Percentiles rank a stretch among this genome's conserved stretches.
Evolutionary conservation across 2,329 filamentous ascomycete genomes (phyloP).

Genomic region (Alternaria sp.): DNA sequence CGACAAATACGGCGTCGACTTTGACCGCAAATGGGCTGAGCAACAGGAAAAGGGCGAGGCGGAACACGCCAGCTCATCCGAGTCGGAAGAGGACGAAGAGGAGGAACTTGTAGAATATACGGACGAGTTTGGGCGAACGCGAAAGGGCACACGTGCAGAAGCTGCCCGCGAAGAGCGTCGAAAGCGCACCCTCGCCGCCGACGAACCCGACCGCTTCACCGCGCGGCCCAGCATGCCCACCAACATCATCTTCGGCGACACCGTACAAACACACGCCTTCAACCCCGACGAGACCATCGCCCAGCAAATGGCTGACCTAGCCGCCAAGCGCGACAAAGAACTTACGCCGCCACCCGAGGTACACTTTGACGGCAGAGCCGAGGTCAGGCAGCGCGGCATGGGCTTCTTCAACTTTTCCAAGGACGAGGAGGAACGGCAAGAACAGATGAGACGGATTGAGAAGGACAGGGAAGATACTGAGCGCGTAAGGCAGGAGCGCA

Average conservation of each 20-base stretch:
- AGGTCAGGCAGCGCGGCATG: slow-evolving; percentile 85
- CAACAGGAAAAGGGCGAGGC: slow-evolving; percentile 55
- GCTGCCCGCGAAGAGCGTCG: slow-evolving; percentile 68
- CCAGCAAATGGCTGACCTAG: slow-evolving; percentile 78
- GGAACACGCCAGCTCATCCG: slow-evolving; percentile 49
- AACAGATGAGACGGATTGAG: slow-evolving; percentile 78
- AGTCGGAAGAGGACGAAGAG: slow-evolving; percentile 45
- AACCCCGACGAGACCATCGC: slow-evolving; percentile 69
- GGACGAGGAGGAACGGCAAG: slow-evolving; percentile 69
- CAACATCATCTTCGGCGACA: slow-evolving; percentile 82
- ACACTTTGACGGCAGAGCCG: slow-evolving; percentile 85
- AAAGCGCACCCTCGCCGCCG: slow-evolving; percentile 60
- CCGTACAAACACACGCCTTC: slow-evolving; percentile 84
- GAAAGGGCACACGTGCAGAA: slow-evolving; percentile 74
- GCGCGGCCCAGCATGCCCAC: slow-evolving; percentile 70
- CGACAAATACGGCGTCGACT: slow-evolving; percentile 78
- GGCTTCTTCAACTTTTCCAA: slow-evolving; percentile 90
- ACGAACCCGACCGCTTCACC: slow-evolving; percentile 71
- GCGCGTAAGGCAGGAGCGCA: slow-evolving; percentile 56
- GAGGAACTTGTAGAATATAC: slow-evolving; percentile 80
- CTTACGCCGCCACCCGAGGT: slow-evolving; percentile 78
- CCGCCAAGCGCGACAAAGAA: slow-evolving; percentile 77
- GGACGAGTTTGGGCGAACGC: slow-evolving; percentile 89
- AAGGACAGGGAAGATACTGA: slow-evolving; percentile 73
- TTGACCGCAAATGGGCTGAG: slow-evolving; percentile 95